Percentiles rank a stretch among this genome's conserved stretches.
Conservation (phyloP, 139 green algal genomes). For the Chlorella sp. region DNA sequence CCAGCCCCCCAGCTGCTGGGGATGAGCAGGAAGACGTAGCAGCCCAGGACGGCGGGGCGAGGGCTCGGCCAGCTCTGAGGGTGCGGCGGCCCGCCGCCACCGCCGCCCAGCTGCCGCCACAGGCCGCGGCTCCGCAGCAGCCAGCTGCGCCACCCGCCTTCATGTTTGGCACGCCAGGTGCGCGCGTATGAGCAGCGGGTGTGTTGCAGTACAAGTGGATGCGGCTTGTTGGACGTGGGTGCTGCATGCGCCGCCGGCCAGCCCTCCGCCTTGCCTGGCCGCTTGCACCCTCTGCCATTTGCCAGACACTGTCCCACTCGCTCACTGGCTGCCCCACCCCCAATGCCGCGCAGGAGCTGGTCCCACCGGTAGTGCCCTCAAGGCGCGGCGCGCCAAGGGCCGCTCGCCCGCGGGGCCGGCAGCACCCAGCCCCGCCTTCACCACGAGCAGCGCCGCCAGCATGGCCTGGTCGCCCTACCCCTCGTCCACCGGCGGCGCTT, state of each 20-base stretch:
- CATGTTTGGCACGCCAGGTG: constrained; percentile 19
- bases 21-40: too few relatives aligned
- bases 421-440: constrained; percentile 22
- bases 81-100: neutral
- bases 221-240: neutral
- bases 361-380: neutral
- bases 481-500: neutral
- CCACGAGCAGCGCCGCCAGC: constrained; percentile 4
- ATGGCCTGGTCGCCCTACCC: constrained; percentile 26
- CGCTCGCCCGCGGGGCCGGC: neutral
- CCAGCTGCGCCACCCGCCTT: neutral
- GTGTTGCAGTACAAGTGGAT: neutral
- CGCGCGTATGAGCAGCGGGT: neutral
- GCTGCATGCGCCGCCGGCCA: neutral
- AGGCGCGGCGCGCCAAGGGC: neutral
- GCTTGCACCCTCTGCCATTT: neutral
- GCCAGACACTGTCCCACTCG: neutral
- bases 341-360: neutral
- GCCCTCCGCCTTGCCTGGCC: neutral
- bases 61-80: neutral
- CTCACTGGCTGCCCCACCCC: neutral
- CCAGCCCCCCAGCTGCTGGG: too few relatives aligned
- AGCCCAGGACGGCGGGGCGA: too few relatives aligned
- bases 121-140: neutral
- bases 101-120: neutral